Percentiles rank a stretch among this genome's conserved stretches.
Conservation (phyloP, 2,329 filamentous ascomycete genomes). For the Aspergillus terreus region DNA sequence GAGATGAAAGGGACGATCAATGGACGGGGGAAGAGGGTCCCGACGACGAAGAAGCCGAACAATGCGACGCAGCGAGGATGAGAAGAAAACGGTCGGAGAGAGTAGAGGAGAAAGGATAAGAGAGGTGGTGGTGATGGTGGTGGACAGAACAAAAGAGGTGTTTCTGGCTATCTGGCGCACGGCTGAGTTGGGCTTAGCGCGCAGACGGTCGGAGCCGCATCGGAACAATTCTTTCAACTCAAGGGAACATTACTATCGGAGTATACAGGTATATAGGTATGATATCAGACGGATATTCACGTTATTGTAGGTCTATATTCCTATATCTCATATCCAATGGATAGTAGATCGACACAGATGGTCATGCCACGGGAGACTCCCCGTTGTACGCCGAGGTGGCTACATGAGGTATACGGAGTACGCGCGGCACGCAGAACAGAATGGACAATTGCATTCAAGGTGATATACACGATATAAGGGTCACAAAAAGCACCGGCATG, state of each 20-base stretch:
- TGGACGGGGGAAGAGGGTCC: neutral
- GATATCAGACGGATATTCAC: no score
- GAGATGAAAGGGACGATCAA: neutral
- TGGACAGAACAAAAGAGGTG: neutral
- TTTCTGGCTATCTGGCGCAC: neutral
- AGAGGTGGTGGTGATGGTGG: neutral
- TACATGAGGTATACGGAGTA: no score
- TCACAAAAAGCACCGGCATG: conserved; percentile 32
- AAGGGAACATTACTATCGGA: no score
- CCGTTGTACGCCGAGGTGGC: no score
- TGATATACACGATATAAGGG: conserved; percentile 43
- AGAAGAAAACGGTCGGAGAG: neutral
- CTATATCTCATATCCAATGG: no score
- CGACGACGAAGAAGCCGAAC: conserved; percentile 2
- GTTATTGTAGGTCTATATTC: no score
- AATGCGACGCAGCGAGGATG: neutral
- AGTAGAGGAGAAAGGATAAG: neutral
- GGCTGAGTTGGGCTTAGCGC: neutral
- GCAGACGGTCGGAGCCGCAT: no score
- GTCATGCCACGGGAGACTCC: no score
- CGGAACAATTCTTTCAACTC: no score
- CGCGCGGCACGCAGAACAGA: neutral
- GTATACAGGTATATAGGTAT: no score
- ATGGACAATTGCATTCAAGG: conserved; percentile 32
- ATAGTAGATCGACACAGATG: no score